Conservation (phyloP, 345 rosid genomes). For the Microcos paniculata region DNA sequence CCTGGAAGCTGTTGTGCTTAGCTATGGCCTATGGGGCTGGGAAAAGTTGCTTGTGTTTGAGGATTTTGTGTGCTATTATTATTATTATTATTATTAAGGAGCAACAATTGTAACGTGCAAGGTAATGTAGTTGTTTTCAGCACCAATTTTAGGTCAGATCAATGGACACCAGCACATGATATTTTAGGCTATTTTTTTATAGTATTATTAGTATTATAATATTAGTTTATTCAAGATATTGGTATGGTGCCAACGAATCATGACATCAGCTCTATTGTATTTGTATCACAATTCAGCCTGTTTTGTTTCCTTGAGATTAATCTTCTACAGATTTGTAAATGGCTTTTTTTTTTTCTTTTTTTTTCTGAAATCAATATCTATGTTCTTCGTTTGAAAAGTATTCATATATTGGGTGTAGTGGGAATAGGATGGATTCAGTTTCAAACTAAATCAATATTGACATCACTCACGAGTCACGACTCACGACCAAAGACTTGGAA, state of each 20-base stretch:
- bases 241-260: not conserved
- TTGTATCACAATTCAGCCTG: not conserved
- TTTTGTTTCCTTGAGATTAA: not conserved
- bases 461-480: too few species aligned
- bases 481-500: not conserved
- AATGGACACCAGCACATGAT: slow-evolving; percentile 4
- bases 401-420: too few species aligned
- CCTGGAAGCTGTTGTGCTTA: not conserved
- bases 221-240: not conserved
- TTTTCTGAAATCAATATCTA: not conserved
- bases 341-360: too few species aligned
- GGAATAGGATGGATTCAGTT: not conserved
- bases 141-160: not conserved
- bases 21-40: not conserved
- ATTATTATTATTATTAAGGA: too few species aligned
- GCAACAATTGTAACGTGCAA: slow-evolving; percentile 3
- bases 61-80: not conserved
- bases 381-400: too few species aligned
- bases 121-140: not conserved
- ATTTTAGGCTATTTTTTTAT: not conserved
- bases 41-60: not conserved
- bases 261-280: not conserved
- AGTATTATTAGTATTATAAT: not conserved
- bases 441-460: not conserved
- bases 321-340: not conserved